Percentiles rank a stretch among this genome's conserved stretches.
phyloP scores from a whole-genome alignment of 1,139 yeast species.

The Suhomyces ambrosiae region DNA sequence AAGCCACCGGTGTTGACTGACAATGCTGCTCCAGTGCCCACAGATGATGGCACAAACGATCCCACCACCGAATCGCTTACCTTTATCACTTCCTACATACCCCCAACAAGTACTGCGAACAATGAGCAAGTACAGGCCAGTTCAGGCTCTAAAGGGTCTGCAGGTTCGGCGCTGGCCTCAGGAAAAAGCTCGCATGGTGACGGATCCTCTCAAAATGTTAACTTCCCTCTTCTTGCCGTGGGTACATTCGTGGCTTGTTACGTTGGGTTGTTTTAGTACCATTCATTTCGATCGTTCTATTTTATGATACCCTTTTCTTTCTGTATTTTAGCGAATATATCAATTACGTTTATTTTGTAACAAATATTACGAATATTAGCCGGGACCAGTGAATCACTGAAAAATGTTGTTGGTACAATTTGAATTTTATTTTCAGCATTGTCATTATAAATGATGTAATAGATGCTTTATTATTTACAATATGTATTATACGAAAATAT shows the following conservation, averaged over 20 bases:
- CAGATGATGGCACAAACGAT: slow-evolving; percentile 16
- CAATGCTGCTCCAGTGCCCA: slow-evolving; percentile 15
- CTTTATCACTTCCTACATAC: slow-evolving; percentile 17
- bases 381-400: too few species aligned
- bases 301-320: background rate
- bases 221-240: slow-evolving; percentile 1
- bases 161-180: background rate
- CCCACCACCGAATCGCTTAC: slow-evolving; percentile 20
- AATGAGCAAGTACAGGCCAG: background rate
- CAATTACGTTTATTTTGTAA: too few species aligned
- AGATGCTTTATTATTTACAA: too few species aligned
- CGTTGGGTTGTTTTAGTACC: slow-evolving; percentile 7
- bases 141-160: slow-evolving; percentile 2
- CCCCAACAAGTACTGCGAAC: slow-evolving; percentile 3
- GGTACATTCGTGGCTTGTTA: slow-evolving; percentile 7
- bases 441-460: too few species aligned
- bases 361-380: too few species aligned
- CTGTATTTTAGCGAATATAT: background rate
- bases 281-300: background rate
- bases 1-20: slow-evolving; percentile 12
- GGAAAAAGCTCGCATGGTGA: background rate
- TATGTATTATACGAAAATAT: too few species aligned
- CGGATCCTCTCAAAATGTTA: background rate
- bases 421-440: too few species aligned
- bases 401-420: too few species aligned